phyloP scores from a whole-genome alignment of 2,329 filamentous ascomycete species.

The Neurospora sp. region DNA sequence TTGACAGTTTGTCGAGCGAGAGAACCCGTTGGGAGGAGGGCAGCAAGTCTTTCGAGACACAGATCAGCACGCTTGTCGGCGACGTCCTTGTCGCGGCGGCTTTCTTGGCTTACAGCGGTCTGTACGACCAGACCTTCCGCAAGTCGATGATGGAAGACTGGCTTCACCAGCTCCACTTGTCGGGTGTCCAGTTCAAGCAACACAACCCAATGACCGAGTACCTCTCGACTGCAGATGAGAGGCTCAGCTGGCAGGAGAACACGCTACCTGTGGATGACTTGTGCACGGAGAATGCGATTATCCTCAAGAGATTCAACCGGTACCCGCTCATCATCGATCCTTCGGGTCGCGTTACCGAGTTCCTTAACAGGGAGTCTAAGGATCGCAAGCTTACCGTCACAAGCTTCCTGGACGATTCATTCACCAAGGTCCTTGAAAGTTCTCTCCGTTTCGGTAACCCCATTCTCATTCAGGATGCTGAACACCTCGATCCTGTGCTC shows the following conservation, averaged over 20 bases:
- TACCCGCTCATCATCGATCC: slow-evolving; percentile 98
- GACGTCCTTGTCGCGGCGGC: slow-evolving; percentile 95
- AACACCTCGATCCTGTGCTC: slow-evolving; percentile 91
- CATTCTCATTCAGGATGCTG: slow-evolving; percentile 95
- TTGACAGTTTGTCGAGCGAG: slow-evolving; percentile 93
- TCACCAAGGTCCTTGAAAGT: slow-evolving; percentile 95
- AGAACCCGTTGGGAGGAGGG: slow-evolving; percentile 90
- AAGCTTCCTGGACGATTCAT: slow-evolving; percentile 95
- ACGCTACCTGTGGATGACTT: slow-evolving; percentile 90
- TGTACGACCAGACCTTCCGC: slow-evolving; percentile 96
- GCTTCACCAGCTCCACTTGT: slow-evolving; percentile 84
- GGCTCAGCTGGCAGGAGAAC: slow-evolving; percentile 90
- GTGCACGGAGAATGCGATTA: slow-evolving; percentile 96
- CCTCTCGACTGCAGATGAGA: slow-evolving; percentile 89
- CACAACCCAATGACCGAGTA: slow-evolving; percentile 95
- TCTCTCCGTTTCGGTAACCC: slow-evolving; percentile 96
- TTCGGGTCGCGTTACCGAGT: slow-evolving; percentile 87
- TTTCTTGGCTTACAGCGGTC: slow-evolving; percentile 91
- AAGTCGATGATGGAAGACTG: slow-evolving; percentile 98
- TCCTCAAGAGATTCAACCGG: slow-evolving; percentile 94
- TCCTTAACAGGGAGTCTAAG: slow-evolving; percentile 88
- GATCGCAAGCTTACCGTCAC: slow-evolving; percentile 90
- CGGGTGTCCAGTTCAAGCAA: slow-evolving; percentile 86
- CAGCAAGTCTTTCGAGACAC: slow-evolving; percentile 95
- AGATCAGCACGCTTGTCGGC: slow-evolving; percentile 91